A percentile compares a stretch with the other conserved stretches of the same genome.
Conservation (phyloP, 371 early-diverging fungal species). For the Thermomucor indicae-seudaticae region DNA sequence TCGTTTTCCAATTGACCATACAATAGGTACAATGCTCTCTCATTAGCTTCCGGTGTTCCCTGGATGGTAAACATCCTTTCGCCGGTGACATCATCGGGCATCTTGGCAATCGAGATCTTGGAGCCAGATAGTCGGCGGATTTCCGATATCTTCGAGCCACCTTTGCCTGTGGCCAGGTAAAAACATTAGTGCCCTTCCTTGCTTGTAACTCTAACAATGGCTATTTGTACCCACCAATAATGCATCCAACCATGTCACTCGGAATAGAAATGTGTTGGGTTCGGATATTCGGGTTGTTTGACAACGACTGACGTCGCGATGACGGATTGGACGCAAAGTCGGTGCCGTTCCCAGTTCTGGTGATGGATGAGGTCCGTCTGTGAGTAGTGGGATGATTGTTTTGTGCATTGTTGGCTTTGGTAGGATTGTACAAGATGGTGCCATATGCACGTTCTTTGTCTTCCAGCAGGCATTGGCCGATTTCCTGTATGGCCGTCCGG, state of each 20-base stretch:
- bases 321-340: conserved; percentile 26
- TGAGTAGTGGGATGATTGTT: conserved; percentile 13
- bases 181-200: not conserved
- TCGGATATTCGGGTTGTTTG: conserved; percentile 39
- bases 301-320: conserved; percentile 13
- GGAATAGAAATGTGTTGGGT: conserved; percentile 88
- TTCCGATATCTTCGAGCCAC: conserved; percentile 83
- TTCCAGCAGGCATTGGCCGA: conserved; percentile 40
- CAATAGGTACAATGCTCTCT: conserved; percentile 77
- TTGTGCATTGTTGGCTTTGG: conserved; percentile 14
- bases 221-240: no score
- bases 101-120: conserved; percentile 75
- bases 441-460: conserved; percentile 46
- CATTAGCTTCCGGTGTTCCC: conserved; percentile 77
- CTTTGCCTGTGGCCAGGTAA: conserved; percentile 48
- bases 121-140: conserved; percentile 80
- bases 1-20: conserved; percentile 82
- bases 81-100: conserved; percentile 57
- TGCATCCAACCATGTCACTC: conserved; percentile 90
- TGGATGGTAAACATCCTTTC: conserved; percentile 83
- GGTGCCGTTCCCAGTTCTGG: conserved; percentile 52
- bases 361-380: conserved; percentile 44
- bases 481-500: conserved; percentile 71
- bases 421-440: conserved; percentile 43
- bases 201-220: not conserved